phyloP scores from a whole-genome alignment of 805 yeast genomes.

The Pichia exigua region DNA sequence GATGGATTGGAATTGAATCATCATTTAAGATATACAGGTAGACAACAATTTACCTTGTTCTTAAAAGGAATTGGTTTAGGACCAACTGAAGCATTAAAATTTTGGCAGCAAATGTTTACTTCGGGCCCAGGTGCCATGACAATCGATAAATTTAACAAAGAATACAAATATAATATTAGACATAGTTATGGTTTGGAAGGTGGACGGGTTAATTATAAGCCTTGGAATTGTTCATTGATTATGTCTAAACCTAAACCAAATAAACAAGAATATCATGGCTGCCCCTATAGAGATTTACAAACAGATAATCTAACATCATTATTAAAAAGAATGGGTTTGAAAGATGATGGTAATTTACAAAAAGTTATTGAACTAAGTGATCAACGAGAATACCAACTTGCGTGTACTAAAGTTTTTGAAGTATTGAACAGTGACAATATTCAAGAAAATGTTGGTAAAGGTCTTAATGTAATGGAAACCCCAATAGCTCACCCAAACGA shows the following conservation, averaged over 20 bases:
- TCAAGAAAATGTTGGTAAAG: constrained; percentile 29
- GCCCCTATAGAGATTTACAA: constrained; percentile 78
- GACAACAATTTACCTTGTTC: constrained; percentile 80
- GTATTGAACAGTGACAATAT: constrained; percentile 45
- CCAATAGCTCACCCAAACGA: constrained; percentile 81
- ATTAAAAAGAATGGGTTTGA: constrained; percentile 57
- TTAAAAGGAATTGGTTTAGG: constrained; percentile 83
- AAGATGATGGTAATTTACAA: constrained; percentile 41
- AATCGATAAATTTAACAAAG: constrained; percentile 74
- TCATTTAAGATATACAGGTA: constrained; percentile 75
- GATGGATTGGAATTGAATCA: constrained; percentile 48
- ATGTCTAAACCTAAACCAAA: constrained; percentile 63
- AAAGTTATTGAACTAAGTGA: constrained; percentile 62
- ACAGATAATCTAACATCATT: constrained; percentile 53
- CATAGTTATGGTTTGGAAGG: constrained; percentile 93
- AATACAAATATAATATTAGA: constrained; percentile 79
- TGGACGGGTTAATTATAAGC: constrained; percentile 72
- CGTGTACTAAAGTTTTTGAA: constrained; percentile 88
- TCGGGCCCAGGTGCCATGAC: constrained; percentile 39
- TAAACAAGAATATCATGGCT: constrained; percentile 73
- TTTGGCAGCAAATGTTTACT: constrained; percentile 75
- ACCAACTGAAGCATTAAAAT: constrained; percentile 79
- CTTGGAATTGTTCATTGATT: constrained; percentile 78
- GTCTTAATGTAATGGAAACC: constrained; percentile 42
- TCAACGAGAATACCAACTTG: constrained; percentile 67